phyloP scores from a whole-genome alignment of 208 protist genomes.

The Tritrichomonas musculus region DNA sequence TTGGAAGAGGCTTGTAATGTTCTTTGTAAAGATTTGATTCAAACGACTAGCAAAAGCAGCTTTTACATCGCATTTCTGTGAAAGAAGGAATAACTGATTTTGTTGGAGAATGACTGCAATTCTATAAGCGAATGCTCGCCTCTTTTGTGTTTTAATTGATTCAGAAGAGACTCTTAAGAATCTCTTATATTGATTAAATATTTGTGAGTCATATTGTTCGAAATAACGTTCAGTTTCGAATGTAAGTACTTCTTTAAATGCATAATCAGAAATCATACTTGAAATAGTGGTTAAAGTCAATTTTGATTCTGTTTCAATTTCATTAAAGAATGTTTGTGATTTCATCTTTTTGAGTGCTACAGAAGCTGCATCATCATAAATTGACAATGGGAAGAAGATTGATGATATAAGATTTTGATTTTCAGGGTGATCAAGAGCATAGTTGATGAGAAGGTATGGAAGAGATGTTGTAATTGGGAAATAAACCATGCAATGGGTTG shows the following conservation, averaged over 20 bases:
- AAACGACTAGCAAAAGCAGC: background rate
- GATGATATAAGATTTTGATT: background rate
- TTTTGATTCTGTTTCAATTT: background rate
- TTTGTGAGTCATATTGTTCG: background rate
- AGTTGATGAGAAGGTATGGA: background rate
- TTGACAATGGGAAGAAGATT: background rate
- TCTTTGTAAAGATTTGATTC: background rate
- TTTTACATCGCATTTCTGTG: background rate
- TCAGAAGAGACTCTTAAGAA: background rate
- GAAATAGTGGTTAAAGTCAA: background rate
- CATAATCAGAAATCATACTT: constrained; percentile 5
- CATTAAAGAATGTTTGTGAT: background rate
- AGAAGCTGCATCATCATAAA: constrained; percentile 22
- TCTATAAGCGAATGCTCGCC: no score
- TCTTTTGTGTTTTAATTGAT: no score
- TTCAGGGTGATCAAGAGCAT: background rate
- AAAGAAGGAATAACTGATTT: background rate
- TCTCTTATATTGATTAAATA: background rate
- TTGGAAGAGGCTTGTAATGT: background rate
- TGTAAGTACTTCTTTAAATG: background rate
- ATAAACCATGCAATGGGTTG: background rate
- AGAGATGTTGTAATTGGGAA: constrained; percentile 23
- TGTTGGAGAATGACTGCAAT: background rate
- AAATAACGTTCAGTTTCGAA: background rate
- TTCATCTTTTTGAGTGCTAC: background rate